Base-by-base conservation (phyloP, 768 basidiomycete genomes). In the Podaxis mareebaensis region DNA sequence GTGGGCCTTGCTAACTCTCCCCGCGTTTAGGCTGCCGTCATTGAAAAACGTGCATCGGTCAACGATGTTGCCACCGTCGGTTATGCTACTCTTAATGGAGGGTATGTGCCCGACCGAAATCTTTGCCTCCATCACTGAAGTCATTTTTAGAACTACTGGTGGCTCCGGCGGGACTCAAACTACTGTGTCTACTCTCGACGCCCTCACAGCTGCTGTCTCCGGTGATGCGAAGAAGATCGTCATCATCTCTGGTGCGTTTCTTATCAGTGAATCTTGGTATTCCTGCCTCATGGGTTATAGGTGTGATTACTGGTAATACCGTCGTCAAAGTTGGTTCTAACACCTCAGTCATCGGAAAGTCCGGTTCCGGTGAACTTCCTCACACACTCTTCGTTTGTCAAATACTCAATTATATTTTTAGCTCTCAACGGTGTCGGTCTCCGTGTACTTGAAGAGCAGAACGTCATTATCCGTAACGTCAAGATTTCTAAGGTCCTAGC, bases 401-500 rank as follows among this genome's bases (percentile, higher is more conserved):
- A 40, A 28, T 62, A 22, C 39, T 49, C 13, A 46, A 44, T 17
- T 40, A 44, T 40, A 49, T 52, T 54, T 5, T 15, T 40, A 81
- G 80, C 77, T 24, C 79, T 83, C 57, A 70, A 71, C 48, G 81
- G 81, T 51, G 74, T 82, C 65, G 81, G 81, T 1, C 73, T 83
- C 36, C 80, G 81, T 52, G 80, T 81, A 38, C 63, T 80, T 54
- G 67, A 77, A 49, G 76, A 74, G 46, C 69, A 62, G 40, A 82
- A 83, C 61, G 81, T 83, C 58, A 83, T 83, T 69, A 77, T 83
- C 65, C 77, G 81, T 36, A 83, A 83, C 65, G 70, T 83, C 69
- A 81, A 80, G 66, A 78, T 83, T 57, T 77, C 78, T 33, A 83
- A 82, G 69, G 81, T 83, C 30, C 69, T 81, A 1, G 81, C 81